Base-by-base conservation (phyloP, 139 green algal species). In the Tetraselmis chui region DNA sequence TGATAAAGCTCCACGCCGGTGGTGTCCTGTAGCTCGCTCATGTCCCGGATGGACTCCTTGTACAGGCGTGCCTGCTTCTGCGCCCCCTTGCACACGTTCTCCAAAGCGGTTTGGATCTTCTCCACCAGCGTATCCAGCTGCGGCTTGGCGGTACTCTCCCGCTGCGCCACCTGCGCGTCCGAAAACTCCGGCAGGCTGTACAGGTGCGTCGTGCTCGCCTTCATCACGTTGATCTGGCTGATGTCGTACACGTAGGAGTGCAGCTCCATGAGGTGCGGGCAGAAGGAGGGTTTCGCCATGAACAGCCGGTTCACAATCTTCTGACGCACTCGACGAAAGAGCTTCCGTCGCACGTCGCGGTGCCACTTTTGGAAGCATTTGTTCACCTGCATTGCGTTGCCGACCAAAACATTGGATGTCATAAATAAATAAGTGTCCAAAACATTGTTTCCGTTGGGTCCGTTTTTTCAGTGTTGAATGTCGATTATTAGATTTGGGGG, bases 1-100 rank as follows among this genome's bases (percentile, higher is more conserved):
- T 85, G 84, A 24, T 90, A 83, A 26, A 95, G 84, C 82, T 95
- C 90, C 28, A 96, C 90, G n/a, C 93, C 93, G 1, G 91, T 95
- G 18, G 87, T 93, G 88, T 96, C 93, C 27, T 90, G 81, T 30
- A 95, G 90, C 84, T 96, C 92, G 26, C 85, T 83, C 75, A 90
- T 84, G 81, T 93, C 86, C 0, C 92, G 76, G 28, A 96, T 88
- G 5, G 77, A 90, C 78, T 94, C 91, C 79, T 92, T 88, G 83
- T 94, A 94, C 75, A 93, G 84, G 59, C 84, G 85, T 23, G 91
- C 91, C 82, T 93, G 88, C 80, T 90, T 92, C 77, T 92, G 85
- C 59, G 92, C 91, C 31, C 91, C 88, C 26, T 81, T 82, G 84
- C 90, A 94, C 59, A 95, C 83, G 27, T 82, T 82, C 86, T 96